phyloP scores from a whole-genome alignment of 345 rosid genomes.

The Odontarrhena argentea region DNA sequence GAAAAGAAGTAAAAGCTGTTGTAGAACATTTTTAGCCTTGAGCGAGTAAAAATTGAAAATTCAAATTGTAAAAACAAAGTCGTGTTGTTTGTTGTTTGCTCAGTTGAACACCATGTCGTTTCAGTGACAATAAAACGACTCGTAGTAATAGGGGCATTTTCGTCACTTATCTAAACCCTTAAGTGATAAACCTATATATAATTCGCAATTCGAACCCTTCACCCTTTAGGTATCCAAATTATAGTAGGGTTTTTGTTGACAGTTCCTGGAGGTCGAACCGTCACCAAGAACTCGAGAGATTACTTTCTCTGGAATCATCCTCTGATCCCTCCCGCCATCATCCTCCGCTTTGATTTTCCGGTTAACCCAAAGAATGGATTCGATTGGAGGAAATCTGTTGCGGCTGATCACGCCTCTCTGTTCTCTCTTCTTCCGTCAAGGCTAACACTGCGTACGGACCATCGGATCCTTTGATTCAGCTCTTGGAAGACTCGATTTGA shows the following conservation, averaged over 20 bases:
- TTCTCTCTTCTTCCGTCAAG: conserved; percentile 41
- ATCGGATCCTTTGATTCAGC: conserved; percentile 49
- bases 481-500: conserved; percentile 53
- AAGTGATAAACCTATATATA: no score
- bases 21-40: no score
- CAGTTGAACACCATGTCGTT: conserved; percentile 18
- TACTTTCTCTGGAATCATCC: conserved; percentile 7
- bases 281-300: conserved; percentile 29
- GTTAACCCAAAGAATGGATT: conserved; percentile 51
- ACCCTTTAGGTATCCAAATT: no score
- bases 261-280: conserved; percentile 26
- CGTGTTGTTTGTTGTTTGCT: conserved; percentile 4
- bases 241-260: conserved; percentile 4
- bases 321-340: conserved; percentile 29
- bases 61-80: no score
- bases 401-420: conserved; percentile 49
- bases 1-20: conserved; percentile 2
- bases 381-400: conserved; percentile 70
- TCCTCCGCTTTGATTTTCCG: neutral
- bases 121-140: neutral
- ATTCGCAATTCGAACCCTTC: no score
- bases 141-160: neutral
- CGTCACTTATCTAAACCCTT: neutral
- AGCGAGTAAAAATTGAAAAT: no score
- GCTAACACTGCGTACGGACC: conserved; percentile 31